Base-by-base conservation (phyloP, 2,329 filamentous ascomycete species). In the Tolypocladium amazonense region DNA sequence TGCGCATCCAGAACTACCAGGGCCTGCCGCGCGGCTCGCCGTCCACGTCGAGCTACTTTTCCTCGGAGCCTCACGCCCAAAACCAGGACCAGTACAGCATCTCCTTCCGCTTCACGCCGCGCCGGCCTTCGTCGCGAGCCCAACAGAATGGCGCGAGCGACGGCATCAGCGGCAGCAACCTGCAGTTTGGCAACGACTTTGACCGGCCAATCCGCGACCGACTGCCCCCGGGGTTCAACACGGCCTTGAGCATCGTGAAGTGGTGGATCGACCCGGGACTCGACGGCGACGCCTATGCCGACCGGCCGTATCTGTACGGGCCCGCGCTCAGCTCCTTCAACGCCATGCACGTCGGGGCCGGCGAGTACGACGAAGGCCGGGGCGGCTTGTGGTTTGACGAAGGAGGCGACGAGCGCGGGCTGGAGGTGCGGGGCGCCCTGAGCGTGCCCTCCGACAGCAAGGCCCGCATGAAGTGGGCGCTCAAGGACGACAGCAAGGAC, bases 161-260 rank as follows among this genome's bases (percentile, higher is more conserved):
- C 73, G 80, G 81, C 41, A 85, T 96, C 60, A 79, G 80, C 3
- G 91, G 85, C 53, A 74, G 83, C 33, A 86, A 95, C 63, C 79
- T 99, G 3, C 86, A 97, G 58, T 96, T 96, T 67, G 94, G 93
- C 50, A 97, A 97, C 72, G 92, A 97, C 77, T 97, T 97, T 71
- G 92, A 96, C 69, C 84, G 89, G 57, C 90, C 94, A 0, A 94
- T 99, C 66, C 84, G 91, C 37, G 88, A 96, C 70, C 84, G 87
- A 20, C 79, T 99, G 2, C 93, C 94, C 0, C 90, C 90, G 0
- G 92, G 93, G 0, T 96, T 96, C 73, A 85, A 85, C 69, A 88
- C 90, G 12, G 92, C 92, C 0, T 85, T 97, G 73, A 87, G 85
- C 58, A 87, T 96, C 52, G 90, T 96, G 35, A 90, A 89, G 66